phyloP scores from a whole-genome alignment of 169 alveolate genomes.

The Plasmodium gallinaceum region DNA sequence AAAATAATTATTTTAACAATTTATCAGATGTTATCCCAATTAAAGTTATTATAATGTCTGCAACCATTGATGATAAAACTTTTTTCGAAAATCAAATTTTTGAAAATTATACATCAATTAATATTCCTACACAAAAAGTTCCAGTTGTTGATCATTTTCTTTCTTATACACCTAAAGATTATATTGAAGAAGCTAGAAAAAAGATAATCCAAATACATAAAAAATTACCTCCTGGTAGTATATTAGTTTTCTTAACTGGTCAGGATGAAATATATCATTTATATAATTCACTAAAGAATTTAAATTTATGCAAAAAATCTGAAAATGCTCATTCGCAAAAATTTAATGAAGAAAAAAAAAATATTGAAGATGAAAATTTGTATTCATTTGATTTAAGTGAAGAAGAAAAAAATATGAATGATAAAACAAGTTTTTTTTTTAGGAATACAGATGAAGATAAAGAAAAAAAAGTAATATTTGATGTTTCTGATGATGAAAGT shows the following conservation, averaged over 20 bases:
- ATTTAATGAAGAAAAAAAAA: background rate
- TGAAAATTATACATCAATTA: constrained; percentile 72
- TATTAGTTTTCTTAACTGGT: constrained; percentile 97
- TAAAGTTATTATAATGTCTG: constrained; percentile 98
- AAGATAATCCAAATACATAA: constrained; percentile 91
- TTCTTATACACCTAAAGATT: constrained; percentile 77
- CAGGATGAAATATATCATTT: constrained; percentile 94
- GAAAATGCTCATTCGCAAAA: constrained; percentile 2
- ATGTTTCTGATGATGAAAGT: constrained; percentile 77
- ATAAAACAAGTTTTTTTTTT: constrained; percentile 36
- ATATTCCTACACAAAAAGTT: constrained; percentile 79
- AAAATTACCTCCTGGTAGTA: constrained; percentile 97
- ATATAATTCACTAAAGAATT: constrained; percentile 85
- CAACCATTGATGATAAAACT: constrained; percentile 92
- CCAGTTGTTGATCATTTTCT: constrained; percentile 82
- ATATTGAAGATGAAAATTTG: constrained; percentile 19
- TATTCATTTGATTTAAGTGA: constrained; percentile 74
- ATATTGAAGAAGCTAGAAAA: constrained; percentile 83
- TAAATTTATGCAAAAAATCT: constrained; percentile 79
- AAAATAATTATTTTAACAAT: constrained; percentile 78
- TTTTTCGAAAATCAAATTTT: constrained; percentile 80
- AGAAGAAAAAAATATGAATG: constrained; percentile 59
- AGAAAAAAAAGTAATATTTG: constrained; percentile 71
- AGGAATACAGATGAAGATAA: constrained; percentile 61
- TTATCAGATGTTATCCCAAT: constrained; percentile 83